Percentiles rank a stretch among this genome's conserved stretches.
Evolutionary conservation across 2,329 filamentous ascomycete species (phyloP).

Genomic region (Cryoendolithus antarcticus): DNA sequence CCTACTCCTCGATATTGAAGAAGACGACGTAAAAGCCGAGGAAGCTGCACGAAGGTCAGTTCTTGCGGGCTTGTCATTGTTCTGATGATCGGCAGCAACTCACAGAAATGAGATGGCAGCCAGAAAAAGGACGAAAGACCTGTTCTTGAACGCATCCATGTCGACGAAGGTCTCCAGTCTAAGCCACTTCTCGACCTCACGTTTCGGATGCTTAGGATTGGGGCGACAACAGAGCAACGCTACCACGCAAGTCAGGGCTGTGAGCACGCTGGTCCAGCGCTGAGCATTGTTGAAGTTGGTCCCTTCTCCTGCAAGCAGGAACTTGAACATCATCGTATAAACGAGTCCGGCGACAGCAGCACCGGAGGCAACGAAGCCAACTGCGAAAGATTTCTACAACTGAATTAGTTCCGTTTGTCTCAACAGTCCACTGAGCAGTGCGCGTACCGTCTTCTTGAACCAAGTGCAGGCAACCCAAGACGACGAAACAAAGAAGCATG

Average conservation of each 20-base stretch:
- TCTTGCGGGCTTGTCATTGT: too few species aligned
- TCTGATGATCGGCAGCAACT: too few species aligned
- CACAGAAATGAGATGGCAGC: conserved; percentile 31
- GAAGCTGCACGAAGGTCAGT: conserved; percentile 18
- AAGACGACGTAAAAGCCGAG: conserved; percentile 41
- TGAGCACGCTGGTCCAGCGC: conserved; percentile 30
- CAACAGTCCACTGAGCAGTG: background rate
- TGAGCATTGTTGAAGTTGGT: conserved; percentile 31
- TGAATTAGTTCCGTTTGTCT: conserved; percentile 3
- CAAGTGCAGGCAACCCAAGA: conserved; percentile 31
- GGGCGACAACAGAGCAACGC: conserved; percentile 32
- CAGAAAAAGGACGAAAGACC: conserved; percentile 32
- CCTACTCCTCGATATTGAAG: conserved; percentile 38
- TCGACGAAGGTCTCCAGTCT: conserved; percentile 28
- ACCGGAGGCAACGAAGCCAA: conserved; percentile 39
- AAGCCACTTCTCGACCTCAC: conserved; percentile 28
- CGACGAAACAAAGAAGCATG: conserved; percentile 40
- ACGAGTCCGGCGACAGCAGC: conserved; percentile 31
- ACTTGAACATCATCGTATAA: conserved; percentile 36
- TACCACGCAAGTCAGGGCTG: conserved; percentile 27
- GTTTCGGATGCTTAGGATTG: conserved; percentile 29
- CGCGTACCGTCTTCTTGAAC: too few species aligned
- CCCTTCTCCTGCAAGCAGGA: conserved; percentile 29
- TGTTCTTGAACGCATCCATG: conserved; percentile 30
- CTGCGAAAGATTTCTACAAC: conserved; percentile 33